These are phyloP conservation scores for Bocquillonia castaneifolia DNA, from an alignment of 441 rosid species.

Conservation along the genomic window DNA sequence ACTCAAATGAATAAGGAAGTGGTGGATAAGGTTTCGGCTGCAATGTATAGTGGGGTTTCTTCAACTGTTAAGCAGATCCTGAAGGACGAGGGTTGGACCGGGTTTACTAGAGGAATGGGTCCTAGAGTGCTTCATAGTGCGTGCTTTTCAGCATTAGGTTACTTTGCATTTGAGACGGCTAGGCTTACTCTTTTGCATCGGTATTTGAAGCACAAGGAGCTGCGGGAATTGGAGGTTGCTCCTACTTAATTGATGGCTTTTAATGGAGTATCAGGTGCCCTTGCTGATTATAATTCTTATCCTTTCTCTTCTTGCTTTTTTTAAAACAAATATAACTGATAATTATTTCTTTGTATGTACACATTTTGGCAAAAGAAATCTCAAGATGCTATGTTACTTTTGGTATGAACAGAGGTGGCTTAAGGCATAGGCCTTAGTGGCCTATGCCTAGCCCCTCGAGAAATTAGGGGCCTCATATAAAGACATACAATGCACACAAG, in stretches of 20 bases:
- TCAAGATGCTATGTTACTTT: not conserved
- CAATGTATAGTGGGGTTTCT: conserved; percentile 54
- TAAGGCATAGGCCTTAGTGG: too few relatives aligned
- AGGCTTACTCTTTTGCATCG: conserved; percentile 67
- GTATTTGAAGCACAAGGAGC: conserved; percentile 62
- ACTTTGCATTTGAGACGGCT: conserved; percentile 94
- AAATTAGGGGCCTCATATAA: too few relatives aligned
- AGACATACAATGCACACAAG: too few relatives aligned
- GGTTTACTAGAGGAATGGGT: conserved; percentile 77
- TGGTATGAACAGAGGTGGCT: not conserved
- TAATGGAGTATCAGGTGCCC: not conserved
- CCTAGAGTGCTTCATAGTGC: conserved; percentile 92
- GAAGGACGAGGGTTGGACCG: conserved; percentile 89
- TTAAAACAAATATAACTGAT: not conserved
- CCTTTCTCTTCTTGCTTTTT: not conserved
- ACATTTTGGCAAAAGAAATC: not conserved
- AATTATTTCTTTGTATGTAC: not conserved
- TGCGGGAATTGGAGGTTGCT: conserved; percentile 33
- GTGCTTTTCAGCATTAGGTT: conserved; percentile 79
- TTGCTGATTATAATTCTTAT: conserved; percentile 5
- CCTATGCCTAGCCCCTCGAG: too few relatives aligned
- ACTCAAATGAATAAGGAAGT: conserved; percentile 65
- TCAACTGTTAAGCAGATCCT: conserved; percentile 68
- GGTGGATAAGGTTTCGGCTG: conserved; percentile 47
- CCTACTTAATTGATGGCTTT: conserved; percentile 27